Evolutionary conservation across 371 early-diverging fungal species (phyloP), one percentile per base, ranked within the genome.

Genomic region (Mycotypha africana): DNA sequence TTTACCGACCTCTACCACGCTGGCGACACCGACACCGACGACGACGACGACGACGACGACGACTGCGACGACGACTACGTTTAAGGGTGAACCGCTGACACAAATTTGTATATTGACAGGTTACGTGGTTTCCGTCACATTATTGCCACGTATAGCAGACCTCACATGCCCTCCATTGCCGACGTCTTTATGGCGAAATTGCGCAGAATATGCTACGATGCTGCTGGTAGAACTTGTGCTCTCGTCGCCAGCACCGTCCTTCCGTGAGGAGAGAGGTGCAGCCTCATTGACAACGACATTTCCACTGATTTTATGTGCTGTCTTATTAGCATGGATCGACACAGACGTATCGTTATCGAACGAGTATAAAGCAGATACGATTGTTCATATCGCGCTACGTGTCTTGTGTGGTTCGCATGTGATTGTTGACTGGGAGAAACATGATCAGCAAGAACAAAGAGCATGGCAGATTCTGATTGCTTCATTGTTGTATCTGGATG

Each of bases 391-490:
- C 17, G 43, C 47, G 4, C 25, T 59, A 6, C 50, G 54, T 3
- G 23, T 54, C 5, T 7, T 54, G 1, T 54, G 47, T 20, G 21
- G 14, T 4, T 33, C 25, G 2, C n/a, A n/a, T n/a, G n/a, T n/a
- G n/a, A n/a, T n/a, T n/a, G n/a, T n/a, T n/a, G 15, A 34, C 16
- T 32, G 39, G 25, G n/a, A n/a, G n/a, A n/a, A n/a, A n/a, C n/a
- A n/a, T n/a, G n/a, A n/a, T n/a, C 4, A 33, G 21, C 8, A 17
- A 1, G 20, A 40, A 32, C 26, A 36, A 1, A 35, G 38, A 12
- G 40, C 34, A 15, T 60, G 60, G 60, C 55, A 46, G 20, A 24
- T 39, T 4, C 30, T 60, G 38, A 50, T 49, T 26, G 55, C 50
- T 1, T 20, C 47, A 10, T 32, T 62, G 3, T 12, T 54, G 15